Conservation (phyloP, 2,329 filamentous ascomycete genomes). For the Ophiostoma perfectum region DNA sequence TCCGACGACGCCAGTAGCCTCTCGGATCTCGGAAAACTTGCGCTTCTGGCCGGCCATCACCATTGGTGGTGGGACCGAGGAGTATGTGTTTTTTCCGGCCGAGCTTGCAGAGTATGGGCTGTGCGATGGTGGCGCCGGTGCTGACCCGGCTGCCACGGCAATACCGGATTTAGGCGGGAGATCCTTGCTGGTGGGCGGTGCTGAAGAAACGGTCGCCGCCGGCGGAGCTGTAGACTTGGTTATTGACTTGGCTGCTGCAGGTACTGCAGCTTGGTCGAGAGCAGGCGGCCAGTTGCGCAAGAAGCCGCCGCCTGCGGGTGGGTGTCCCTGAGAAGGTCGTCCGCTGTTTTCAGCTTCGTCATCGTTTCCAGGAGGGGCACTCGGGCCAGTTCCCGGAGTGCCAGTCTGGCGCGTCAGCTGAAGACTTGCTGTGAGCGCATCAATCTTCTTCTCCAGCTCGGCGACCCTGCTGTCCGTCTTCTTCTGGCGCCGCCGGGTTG, state of each 20-base stretch:
- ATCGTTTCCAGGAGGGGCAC: neutral
- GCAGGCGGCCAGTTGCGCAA: neutral
- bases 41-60: conserved; percentile 39
- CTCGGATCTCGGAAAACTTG: conserved; percentile 34
- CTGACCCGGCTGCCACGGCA: neutral
- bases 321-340: neutral
- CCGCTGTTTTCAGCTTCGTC: conserved; percentile 1
- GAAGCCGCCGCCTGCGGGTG: neutral
- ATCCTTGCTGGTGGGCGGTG: neutral
- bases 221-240: neutral
- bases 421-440: conserved; percentile 75
- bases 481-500: conserved; percentile 74
- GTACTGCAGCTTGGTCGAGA: neutral
- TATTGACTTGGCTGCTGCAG: neutral
- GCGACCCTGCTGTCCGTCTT: conserved; percentile 86
- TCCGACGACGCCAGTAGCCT: conserved; percentile 20
- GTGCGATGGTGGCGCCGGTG: neutral
- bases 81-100: neutral
- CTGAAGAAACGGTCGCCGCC: neutral
- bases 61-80: conserved; percentile 26
- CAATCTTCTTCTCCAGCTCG: conserved; percentile 88
- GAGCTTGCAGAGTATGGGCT: neutral
- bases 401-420: conserved; percentile 45
- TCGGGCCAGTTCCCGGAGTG: neutral
- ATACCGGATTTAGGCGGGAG: neutral